Percentiles rank a stretch among this genome's conserved stretches.
Conservation (phyloP, 2,329 filamentous ascomycete species). For the Cadophora malorum region DNA sequence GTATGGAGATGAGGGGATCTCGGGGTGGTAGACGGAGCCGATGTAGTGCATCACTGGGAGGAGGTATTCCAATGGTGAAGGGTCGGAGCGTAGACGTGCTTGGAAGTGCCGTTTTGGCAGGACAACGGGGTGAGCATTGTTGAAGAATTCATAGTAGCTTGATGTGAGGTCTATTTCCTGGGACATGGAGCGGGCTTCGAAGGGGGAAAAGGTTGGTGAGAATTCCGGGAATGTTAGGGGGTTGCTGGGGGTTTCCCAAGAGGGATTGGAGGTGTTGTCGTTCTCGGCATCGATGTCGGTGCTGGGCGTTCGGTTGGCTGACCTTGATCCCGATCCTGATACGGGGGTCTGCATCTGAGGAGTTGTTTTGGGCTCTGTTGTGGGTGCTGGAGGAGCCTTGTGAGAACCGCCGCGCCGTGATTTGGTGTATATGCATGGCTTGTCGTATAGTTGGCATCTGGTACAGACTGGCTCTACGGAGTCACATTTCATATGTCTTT, state of each 20-base stretch:
- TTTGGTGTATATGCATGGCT: constrained; percentile 57
- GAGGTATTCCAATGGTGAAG: constrained; percentile 39
- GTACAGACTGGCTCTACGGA: constrained; percentile 54
- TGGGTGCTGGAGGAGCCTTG: constrained; percentile 6
- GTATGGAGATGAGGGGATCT: constrained; percentile 7
- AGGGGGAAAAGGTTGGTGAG: background rate
- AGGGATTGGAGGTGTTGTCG: background rate
- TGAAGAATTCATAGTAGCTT: constrained; percentile 37
- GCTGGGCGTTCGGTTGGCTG: background rate
- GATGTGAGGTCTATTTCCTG: constrained; percentile 11
- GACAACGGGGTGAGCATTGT: constrained; percentile 45
- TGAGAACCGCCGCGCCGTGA: constrained; percentile 53
- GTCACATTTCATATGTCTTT: constrained; percentile 59
- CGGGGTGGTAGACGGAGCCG: constrained; percentile 39
- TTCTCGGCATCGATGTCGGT: background rate
- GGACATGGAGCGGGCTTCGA: background rate
- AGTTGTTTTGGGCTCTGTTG: background rate
- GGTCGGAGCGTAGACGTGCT: constrained; percentile 40
- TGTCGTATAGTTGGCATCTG: constrained; percentile 52
- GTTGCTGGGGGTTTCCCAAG: background rate
- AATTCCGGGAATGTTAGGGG: background rate
- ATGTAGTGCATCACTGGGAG: constrained; percentile 45
- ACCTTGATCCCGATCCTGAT: background rate
- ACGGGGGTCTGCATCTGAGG: constrained; percentile 8
- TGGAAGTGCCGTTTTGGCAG: constrained; percentile 44